phyloP scores from a whole-genome alignment of 805 yeast genomes.

The Pichia nakasei region DNA sequence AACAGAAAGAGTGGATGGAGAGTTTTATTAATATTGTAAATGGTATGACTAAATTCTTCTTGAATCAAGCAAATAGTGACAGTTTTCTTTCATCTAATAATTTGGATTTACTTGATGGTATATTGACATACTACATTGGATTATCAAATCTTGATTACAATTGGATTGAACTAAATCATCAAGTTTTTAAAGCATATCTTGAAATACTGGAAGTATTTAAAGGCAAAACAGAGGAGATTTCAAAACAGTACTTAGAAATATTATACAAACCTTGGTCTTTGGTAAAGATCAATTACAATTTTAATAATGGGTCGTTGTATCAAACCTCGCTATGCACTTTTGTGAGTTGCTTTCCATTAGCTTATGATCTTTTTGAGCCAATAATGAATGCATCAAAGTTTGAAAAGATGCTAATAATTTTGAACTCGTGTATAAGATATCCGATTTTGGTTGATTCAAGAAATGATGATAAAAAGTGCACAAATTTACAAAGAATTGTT shows the following conservation, averaged over 20 bases:
- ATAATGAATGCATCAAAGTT: constrained; percentile 30
- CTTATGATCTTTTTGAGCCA: constrained; percentile 32
- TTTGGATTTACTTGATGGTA: constrained; percentile 43
- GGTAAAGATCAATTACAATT: constrained; percentile 36
- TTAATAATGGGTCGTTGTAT: constrained; percentile 31
- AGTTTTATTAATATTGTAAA: constrained; percentile 51
- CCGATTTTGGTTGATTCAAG: constrained; percentile 58
- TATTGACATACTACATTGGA: constrained; percentile 41
- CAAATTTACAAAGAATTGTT: constrained; percentile 57
- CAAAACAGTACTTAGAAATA: constrained; percentile 27
- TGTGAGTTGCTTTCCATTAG: constrained; percentile 41
- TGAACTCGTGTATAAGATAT: constrained; percentile 61
- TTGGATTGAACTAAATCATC: constrained; percentile 45
- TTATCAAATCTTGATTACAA: constrained; percentile 30
- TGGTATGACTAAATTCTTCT: constrained; percentile 58
- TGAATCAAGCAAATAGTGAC: constrained; percentile 34
- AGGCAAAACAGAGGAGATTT: constrained; percentile 13
- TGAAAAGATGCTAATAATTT: constrained; percentile 44
- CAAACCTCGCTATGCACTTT: constrained; percentile 55
- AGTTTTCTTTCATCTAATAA: not conserved
- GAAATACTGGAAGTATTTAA: constrained; percentile 35
- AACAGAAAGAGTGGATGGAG: constrained; percentile 42
- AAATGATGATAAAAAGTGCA: constrained; percentile 45
- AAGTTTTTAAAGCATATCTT: constrained; percentile 46
- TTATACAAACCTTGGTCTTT: constrained; percentile 45